Base-by-base conservation (phyloP, 1,284 basidiomycete species). In the Cutaneotrichosporon sp. region DNA sequence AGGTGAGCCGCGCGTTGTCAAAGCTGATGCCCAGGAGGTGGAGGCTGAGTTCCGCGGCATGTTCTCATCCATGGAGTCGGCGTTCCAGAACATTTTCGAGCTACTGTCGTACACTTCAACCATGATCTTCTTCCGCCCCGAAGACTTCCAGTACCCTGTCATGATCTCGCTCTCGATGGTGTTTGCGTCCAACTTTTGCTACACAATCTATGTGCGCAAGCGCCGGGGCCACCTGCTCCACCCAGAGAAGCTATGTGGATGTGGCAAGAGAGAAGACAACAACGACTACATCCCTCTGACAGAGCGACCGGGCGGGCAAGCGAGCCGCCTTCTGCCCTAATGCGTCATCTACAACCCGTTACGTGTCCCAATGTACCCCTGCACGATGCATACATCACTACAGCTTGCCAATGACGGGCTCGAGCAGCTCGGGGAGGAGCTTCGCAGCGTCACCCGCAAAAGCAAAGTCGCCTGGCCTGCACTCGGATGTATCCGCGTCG, bases 371-470 rank as follows among this genome's bases (percentile, higher is more conserved):
- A n/a, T n/a, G n/a, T n/a, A n/a, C n/a, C n/a, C n/a, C n/a, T n/a
- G n/a, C n/a, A n/a, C n/a, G n/a, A 45, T n/a, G 43, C n/a, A 45
- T 24, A 4, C 20, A 45, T 22, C n/a, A 20, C 20, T 24, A 46
- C 45, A 46, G 45, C 25, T 27, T 46, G n/a, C 49, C 62, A 16
- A 63, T 56, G 22, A 60, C 9, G 0, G 63, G 63, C 20, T 49
- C 63, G 2, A 64, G 59, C 10, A 64, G 49, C 25, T 22, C 13
- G 2, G 63, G 63, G 9, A 64, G 45, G 24, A 61, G 42, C n/a
- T 22, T 42, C 5, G 59, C 53, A 1, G 63, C 63, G 24, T 64
- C 63, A 8, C 63, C 59, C 3, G 36, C 50, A 33, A 59, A 64
- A 9, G 55, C 59, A 34, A 64, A 46, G 54, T 64, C 63, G 7